phyloP scores from a whole-genome alignment of 176 grass and related monocot genomes.

The Carex pumila region DNA sequence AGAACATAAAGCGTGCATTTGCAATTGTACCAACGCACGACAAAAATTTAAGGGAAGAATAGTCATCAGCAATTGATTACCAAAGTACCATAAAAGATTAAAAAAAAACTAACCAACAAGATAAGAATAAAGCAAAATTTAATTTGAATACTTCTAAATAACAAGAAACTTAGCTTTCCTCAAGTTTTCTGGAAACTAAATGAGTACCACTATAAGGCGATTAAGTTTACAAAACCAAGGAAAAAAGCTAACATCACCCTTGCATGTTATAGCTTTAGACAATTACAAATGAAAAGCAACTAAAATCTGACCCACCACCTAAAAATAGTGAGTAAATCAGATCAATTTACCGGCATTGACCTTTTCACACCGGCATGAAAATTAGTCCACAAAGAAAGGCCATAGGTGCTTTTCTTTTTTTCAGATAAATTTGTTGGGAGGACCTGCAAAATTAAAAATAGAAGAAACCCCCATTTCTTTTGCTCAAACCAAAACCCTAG shows the following conservation, averaged over 20 bases:
- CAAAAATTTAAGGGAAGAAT: neutral
- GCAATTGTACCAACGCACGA: neutral
- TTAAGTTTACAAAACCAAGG: conserved; percentile 6
- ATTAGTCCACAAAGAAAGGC: conserved; percentile 6
- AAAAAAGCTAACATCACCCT: conserved; percentile 17
- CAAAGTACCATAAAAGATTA: neutral
- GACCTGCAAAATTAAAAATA: conserved; percentile 20
- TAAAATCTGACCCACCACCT: conserved; percentile 21
- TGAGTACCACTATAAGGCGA: conserved; percentile 12
- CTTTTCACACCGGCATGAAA: conserved; percentile 17
- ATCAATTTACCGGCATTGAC: conserved; percentile 3
- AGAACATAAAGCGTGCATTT: neutral
- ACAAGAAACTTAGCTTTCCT: conserved; percentile 17
- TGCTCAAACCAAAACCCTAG: conserved; percentile 13
- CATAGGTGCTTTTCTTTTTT: neutral
- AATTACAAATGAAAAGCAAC: conserved; percentile 12
- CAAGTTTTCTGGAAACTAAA: conserved; percentile 18
- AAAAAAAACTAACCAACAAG: neutral
- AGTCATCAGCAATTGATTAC: neutral
- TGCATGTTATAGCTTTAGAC: conserved; percentile 3
- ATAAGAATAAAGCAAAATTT: neutral
- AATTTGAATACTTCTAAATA: conserved; percentile 12
- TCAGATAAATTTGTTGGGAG: conserved; percentile 11
- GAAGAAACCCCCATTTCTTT: conserved; percentile 20
- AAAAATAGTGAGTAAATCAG: conserved; percentile 26